Conservation (phyloP, 1,284 basidiomycete genomes). For the Naganishia cerealis region DNA sequence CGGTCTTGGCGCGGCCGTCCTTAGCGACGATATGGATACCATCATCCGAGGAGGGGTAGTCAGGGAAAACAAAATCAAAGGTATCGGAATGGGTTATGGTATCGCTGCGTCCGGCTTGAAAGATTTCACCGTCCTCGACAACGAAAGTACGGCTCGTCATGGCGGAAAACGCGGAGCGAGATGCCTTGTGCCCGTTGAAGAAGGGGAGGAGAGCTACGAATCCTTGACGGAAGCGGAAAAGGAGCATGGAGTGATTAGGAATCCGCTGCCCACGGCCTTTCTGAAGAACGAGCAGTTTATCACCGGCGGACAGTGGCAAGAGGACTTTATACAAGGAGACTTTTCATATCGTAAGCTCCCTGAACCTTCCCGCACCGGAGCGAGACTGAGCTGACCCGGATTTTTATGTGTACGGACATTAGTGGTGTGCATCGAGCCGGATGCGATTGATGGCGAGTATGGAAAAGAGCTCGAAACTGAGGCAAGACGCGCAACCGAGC, state of each 20-base stretch:
- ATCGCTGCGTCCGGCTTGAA: conserved; percentile 52
- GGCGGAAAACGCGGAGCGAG: conserved; percentile 46
- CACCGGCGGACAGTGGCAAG: conserved; percentile 45
- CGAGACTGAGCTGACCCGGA: neutral
- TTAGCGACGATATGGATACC: conserved; percentile 54
- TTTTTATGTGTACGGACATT: neutral
- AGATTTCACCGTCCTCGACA: conserved; percentile 51
- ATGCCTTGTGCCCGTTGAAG: conserved; percentile 46
- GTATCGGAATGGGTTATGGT: conserved; percentile 54
- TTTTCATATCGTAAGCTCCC: conserved; percentile 52
- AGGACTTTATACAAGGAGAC: conserved; percentile 49
- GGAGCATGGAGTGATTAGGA: conserved; percentile 42
- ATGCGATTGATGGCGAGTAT: conserved; percentile 15
- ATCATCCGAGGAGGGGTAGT: conserved; percentile 49
- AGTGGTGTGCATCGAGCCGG: conserved; percentile 38
- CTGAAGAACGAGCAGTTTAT: conserved; percentile 45
- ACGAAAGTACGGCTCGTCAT: conserved; percentile 50
- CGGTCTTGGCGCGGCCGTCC: conserved; percentile 54
- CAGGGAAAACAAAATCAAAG: conserved; percentile 46
- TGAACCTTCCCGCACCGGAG: neutral
- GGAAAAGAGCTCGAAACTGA: neutral
- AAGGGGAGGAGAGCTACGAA: conserved; percentile 39
- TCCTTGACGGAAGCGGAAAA: conserved; percentile 31
- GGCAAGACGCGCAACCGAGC: neutral
- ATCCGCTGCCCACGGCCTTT: conserved; percentile 50